Evolutionary conservation across 306 rosid genomes (phyloP), one percentile per base, ranked within the genome.

Genomic region (Casuarina cunninghamiana): DNA sequence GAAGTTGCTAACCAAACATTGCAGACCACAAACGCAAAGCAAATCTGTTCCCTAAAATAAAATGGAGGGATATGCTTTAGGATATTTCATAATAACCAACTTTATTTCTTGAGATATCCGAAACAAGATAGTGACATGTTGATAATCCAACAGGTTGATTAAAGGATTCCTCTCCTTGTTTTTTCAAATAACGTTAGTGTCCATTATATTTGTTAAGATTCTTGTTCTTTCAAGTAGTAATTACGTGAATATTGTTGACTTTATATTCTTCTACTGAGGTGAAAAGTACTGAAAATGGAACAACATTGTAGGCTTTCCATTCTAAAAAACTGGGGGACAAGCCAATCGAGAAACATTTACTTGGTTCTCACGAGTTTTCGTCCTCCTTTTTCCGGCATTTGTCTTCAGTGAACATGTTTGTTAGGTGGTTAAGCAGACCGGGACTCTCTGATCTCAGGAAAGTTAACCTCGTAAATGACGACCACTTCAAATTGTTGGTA

Each of bases 31-130:
- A 63, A 13, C 13, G 44, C 21, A 21, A 15, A 38, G 5, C 5
- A 38, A 63, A 63, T 63, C 10, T 5, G 39, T 2, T 13, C 6
- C 10, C 2, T 26, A 2, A 1, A 5, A 63, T 15, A 75, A 46
- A 67, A 51, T 43, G 21, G 15, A 42, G 37, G 66, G 57, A 75
- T 69, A 80, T 58, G 44, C 69, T 65, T 63, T 43, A 61, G 35
- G 2, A 38, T 46, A 32, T 51, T 37, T 13, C 61, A 37, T 32
- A 16, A 72, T 26, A 43, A 42, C 72, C 38, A 61, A 61, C 3
- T 35, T 46, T 12, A 43, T 26, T 58, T 13, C 44, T 71, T 17
- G 81, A 44, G 71, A 62, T 43, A 51, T 44, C 26, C 80, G 39
- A 51, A 37, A 16, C 69, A 35, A 38, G 46, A 71, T 61, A 16